Evolutionary conservation across 2,329 filamentous ascomycete species (phyloP).

Genomic region (Claviceps arundinis): DNA sequence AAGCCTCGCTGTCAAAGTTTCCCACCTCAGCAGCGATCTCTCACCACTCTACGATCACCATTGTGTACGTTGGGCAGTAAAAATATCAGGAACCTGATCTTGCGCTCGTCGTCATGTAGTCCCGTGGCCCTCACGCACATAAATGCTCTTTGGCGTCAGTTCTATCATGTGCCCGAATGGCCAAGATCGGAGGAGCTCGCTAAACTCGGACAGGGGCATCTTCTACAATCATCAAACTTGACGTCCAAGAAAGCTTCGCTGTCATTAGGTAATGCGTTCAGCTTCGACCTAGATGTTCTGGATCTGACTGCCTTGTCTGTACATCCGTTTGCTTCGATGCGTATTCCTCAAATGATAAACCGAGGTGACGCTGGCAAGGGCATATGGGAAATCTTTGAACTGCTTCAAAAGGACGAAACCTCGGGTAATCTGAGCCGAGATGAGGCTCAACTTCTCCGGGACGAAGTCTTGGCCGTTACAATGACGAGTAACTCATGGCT

Average conservation of each 20-base stretch:
- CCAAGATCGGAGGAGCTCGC: slow-evolving; percentile 10
- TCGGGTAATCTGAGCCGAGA: slow-evolving; percentile 10
- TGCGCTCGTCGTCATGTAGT: neutral
- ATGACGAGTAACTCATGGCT: slow-evolving; percentile 14
- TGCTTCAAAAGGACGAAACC: slow-evolving; percentile 10
- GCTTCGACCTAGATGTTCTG: neutral
- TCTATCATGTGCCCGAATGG: slow-evolving; percentile 1
- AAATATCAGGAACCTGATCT: neutral
- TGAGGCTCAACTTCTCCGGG: slow-evolving; percentile 15
- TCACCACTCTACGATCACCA: slow-evolving; percentile 9
- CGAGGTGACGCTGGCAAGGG: slow-evolving; percentile 12
- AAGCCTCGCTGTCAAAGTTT: neutral
- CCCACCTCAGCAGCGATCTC: slow-evolving; percentile 3
- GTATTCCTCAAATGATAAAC: slow-evolving; percentile 9
- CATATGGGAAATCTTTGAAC: slow-evolving; percentile 16
- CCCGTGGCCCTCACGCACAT: neutral
- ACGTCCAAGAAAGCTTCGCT: neutral
- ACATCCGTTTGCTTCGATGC: slow-evolving; percentile 10
- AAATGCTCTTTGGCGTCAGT: neutral
- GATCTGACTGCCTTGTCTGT: slow-evolving; percentile 4
- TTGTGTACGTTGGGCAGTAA: slow-evolving; percentile 1
- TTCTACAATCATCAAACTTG: neutral
- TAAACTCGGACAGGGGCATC: slow-evolving; percentile 8
- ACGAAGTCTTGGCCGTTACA: slow-evolving; percentile 18
- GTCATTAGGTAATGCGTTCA: neutral